Evolutionary conservation across 495 filamentous ascomycete genomes (phyloP), one percentile per base, ranked within the genome.

Genomic region (Chaetomium cochliodes): DNA sequence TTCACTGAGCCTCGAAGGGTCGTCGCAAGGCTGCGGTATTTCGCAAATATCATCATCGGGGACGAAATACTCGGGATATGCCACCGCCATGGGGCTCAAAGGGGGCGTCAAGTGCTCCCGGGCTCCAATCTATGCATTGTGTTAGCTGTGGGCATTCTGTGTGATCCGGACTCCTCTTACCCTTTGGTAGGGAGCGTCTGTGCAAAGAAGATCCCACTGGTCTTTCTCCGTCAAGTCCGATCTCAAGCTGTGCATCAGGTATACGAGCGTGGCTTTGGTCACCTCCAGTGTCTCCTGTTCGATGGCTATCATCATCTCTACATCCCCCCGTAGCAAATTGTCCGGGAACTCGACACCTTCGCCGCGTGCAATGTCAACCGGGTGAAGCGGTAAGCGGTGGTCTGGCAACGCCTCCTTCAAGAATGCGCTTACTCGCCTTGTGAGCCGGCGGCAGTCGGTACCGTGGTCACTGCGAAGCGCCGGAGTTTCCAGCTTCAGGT

Each of bases 101-200:
- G 85, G 87, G 33, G 87, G 88, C 13, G 87, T 86, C 30, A 88
- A 47, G 26, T 72, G 78, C 44, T 78, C 72, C 12, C 70, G 62
- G 7, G 65, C 69, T 60, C 60, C 61, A 46, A 77, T 70, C 81
- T 63, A 49, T 15, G 68, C 2, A 30, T 65, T 56, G 20, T 47
- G 30, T 62, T 59, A 63, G 64, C 30, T 53, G 37, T 22, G 28
- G 26, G 66, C 47, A 20, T 42, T 7, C 41, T 41, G 20, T 1
- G 1, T 37, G 11, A 6, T 11, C 33, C 12, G 1, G n/a, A 30
- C 1, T 42, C 15, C 12, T 70, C 74, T 62, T 73, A 81, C 82
- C 60, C 69, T 79, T 55, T 70, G 72, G 60, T 77, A 70, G 3
- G 51, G 67, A 13, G 67, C 59, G 9, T 72, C 15, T 47, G 67